phyloP scores from a whole-genome alignment of 2,329 filamentous ascomycete species.

The Zymoseptoria pseudotritici region DNA sequence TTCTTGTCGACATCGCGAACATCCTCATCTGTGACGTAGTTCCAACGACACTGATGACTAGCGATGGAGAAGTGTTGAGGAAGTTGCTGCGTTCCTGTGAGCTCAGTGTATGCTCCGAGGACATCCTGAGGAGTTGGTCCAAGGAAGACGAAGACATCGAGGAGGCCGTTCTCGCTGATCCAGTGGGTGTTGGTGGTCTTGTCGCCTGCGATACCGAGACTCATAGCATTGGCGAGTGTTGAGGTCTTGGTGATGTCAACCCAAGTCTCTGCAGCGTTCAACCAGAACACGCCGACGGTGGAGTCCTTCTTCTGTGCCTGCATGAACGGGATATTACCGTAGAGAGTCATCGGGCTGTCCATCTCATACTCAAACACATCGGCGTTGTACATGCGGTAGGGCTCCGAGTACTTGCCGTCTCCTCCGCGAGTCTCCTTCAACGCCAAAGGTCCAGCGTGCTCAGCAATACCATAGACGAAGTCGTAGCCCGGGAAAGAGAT shows the following conservation, averaged over 20 bases:
- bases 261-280: conserved; percentile 96
- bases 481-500: conserved; percentile 88
- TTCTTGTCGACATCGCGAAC: conserved; percentile 94
- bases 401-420: conserved; percentile 75
- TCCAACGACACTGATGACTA: conserved; percentile 98
- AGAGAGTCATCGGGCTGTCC: conserved; percentile 96
- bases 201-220: conserved; percentile 60
- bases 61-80: conserved; percentile 87
- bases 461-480: conserved; percentile 89
- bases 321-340: conserved; percentile 96
- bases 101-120: conserved; percentile 72
- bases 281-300: conserved; percentile 92
- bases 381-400: conserved; percentile 90
- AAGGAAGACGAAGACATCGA: conserved; percentile 92
- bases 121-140: conserved; percentile 80
- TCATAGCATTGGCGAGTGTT: conserved; percentile 64
- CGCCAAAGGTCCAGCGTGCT: conserved; percentile 82
- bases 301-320: conserved; percentile 92
- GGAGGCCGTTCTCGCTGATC: conserved; percentile 84
- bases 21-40: conserved; percentile 94
- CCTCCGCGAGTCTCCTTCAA: conserved; percentile 86
- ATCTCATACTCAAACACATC: conserved; percentile 98
- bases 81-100: conserved; percentile 85
- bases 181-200: conserved; percentile 86
- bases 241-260: conserved; percentile 84